Evolutionary conservation across 345 rosid species (phyloP), one percentile per base, ranked within the genome.

Genomic region (Trapa incisa): DNA sequence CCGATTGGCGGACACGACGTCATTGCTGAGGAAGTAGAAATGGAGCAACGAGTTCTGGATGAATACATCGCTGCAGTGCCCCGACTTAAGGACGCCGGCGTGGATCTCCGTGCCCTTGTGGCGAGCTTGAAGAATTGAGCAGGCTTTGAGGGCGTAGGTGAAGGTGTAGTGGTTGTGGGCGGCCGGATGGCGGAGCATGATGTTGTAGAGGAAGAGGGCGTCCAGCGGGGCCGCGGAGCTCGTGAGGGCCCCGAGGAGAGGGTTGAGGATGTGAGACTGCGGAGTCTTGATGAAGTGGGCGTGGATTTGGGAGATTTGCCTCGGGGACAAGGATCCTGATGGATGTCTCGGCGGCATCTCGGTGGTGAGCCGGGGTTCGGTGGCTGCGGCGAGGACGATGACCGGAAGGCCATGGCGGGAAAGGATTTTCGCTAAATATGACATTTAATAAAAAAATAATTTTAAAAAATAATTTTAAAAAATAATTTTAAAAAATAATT

Each of bases 21-120:
- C 74, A 7, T 58, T 41, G 33, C 12, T 16, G 35, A 57, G 58
- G 13, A 77, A n/a, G 39, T 74, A 74, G 64, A 77, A 77, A 37
- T 73, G 71, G 35, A 74, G 67, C 70, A 77, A 53, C 16, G 77
- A 71, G 65, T 77, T 77, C 43, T 65, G 70, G 45, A 74, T 71
- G 47, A 70, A 77, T 35, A 67, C 39, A 52, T 74, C 77, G 12
- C 11, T 13, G 50, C 35, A 74, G 42, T 77, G 75, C 13, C 80
- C 80, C 6, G 17, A 22, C 61, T 66, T 69, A 22, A 75, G 17
- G 43, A 65, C 71, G 2, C 42, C 36, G 37, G 70, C 75, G 38
- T 70, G 79, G 68, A 70, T 60, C 71, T 67, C 61, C 33, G 5
- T 72, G 58, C 76, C 78, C 45, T 70, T 72, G 12, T 32, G 69